These are phyloP conservation scores for Botrytis tulipae DNA, from an alignment of 2,329 filamentous ascomycete genomes.

Conservation along the genomic window DNA sequence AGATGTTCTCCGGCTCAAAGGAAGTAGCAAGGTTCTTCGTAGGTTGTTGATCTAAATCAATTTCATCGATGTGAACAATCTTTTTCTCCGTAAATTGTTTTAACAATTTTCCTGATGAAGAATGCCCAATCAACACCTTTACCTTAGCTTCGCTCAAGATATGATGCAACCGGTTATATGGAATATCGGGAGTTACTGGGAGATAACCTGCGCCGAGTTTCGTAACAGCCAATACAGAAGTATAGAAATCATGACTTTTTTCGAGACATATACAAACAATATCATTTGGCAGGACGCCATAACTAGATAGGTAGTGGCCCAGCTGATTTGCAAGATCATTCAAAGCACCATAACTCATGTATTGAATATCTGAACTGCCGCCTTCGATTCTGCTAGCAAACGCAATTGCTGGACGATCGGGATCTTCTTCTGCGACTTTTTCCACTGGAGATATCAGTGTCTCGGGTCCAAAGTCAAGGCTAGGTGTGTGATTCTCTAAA, in stretches of 20 bases:
- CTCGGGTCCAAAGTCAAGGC: conserved; percentile 20
- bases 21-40: conserved; percentile 26
- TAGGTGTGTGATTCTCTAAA: conserved; percentile 33
- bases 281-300: conserved; percentile 50
- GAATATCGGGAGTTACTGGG: conserved; percentile 73
- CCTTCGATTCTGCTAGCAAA: conserved; percentile 55
- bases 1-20: conserved; percentile 42
- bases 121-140: conserved; percentile 44
- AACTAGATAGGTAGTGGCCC: conserved; percentile 53
- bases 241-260: conserved; percentile 71
- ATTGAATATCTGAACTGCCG: conserved; percentile 40
- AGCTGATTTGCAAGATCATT: conserved; percentile 63
- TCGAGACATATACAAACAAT: conserved; percentile 75
- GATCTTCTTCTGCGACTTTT: conserved; percentile 39
- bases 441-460: conserved; percentile 37
- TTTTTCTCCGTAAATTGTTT: conserved; percentile 25
- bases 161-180: conserved; percentile 55
- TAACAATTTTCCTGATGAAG: conserved; percentile 35
- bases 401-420: conserved; percentile 59
- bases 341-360: conserved; percentile 62
- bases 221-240: conserved; percentile 68
- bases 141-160: conserved; percentile 63
- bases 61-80: conserved; percentile 37
- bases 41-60: conserved; percentile 28
- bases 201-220: conserved; percentile 78